Conservation (phyloP, 768 basidiomycete species). For the Termitomyces titanicus region DNA sequence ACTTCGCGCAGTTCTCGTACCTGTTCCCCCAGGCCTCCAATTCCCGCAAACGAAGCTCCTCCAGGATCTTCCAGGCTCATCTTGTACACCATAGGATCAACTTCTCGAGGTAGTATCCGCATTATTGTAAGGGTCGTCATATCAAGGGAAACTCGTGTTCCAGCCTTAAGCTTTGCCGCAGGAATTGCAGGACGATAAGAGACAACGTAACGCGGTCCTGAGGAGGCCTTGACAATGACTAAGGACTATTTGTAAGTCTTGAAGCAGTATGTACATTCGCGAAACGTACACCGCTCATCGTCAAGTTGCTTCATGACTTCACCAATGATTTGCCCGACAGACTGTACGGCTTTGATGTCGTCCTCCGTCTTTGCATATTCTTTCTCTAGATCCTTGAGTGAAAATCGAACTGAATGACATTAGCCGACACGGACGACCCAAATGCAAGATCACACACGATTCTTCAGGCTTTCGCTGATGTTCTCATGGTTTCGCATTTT, state of each 20-base stretch:
- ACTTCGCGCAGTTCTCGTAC: constrained; percentile 95
- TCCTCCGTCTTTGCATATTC: constrained; percentile 95
- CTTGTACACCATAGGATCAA: constrained; percentile 98
- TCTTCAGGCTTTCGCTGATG: constrained; percentile 86
- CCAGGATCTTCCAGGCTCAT: constrained; percentile 99
- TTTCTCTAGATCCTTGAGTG: constrained; percentile 84
- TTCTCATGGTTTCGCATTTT: constrained; percentile 93
- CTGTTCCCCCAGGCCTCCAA: constrained; percentile 94
- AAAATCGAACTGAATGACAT: constrained; percentile 69
- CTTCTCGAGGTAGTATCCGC: constrained; percentile 96
- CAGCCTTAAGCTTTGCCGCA: constrained; percentile 84
- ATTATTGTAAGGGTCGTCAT: constrained; percentile 99
- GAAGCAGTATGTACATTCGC: background rate
- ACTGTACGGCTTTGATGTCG: constrained; percentile 98
- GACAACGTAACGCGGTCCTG: constrained; percentile 98
- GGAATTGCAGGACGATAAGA: constrained; percentile 93
- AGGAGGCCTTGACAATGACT: constrained; percentile 99
- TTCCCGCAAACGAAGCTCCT: constrained; percentile 92
- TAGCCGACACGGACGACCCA: background rate
- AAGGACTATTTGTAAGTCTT: background rate
- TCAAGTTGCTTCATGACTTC: constrained; percentile 99
- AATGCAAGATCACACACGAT: constrained; percentile 50
- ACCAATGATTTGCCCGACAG: constrained; percentile 97
- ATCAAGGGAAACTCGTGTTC: constrained; percentile 94
- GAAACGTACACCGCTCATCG: constrained; percentile 85